Base-by-base conservation (phyloP, 345 rosid species). In the Salix exigua region DNA sequence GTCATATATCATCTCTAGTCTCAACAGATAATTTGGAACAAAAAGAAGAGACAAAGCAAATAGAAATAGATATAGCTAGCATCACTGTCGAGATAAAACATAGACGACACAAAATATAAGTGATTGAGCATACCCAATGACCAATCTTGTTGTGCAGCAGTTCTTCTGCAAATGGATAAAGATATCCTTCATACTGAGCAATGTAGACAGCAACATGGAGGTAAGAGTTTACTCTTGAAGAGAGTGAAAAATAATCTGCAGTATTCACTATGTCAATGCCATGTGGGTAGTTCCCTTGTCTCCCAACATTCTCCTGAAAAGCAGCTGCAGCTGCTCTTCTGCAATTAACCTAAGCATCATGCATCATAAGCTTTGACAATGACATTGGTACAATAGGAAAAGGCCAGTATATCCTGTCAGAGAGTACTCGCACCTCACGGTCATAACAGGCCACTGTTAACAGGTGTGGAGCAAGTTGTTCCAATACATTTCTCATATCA, bases 321-420 rank as follows among this genome's bases (percentile, higher is more conserved):
- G 99, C 98, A 68, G 99, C 97, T 8, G 99, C 97, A 46, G 97
- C 97, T 68, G 98, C 97, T 82, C 99, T 92, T 86, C 99, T 88
- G 88, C 99, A 93, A 85, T 96, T 96, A 68, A 96, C 99, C 99
- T 96, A 81, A 78, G 69, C 66, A 83, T 61, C 58, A 77, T 48
- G 46, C 37, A 37, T 25, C 46, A 72, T 76, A 73, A 75, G 55
- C 23, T 76, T 28, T 6, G 68, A 68, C 48, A 66, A 28, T 5
- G 68, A 68, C 40, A 66, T 37, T 26, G 19, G 44, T 38, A 50
- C 5, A 4, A 21, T 33, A 14, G 50, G 50, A 46, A 12, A 46
- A 46, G 50, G 50, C 50, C 13, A 46, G 75, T 83, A 80, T 37
- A 76, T 61, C 66, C 66, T 16, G 46, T 73, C 48, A 70, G 38